Evolutionary conservation across 805 yeast genomes (phyloP), one percentile per base, ranked within the genome.

Genomic region (Ogataea pilisensis): DNA sequence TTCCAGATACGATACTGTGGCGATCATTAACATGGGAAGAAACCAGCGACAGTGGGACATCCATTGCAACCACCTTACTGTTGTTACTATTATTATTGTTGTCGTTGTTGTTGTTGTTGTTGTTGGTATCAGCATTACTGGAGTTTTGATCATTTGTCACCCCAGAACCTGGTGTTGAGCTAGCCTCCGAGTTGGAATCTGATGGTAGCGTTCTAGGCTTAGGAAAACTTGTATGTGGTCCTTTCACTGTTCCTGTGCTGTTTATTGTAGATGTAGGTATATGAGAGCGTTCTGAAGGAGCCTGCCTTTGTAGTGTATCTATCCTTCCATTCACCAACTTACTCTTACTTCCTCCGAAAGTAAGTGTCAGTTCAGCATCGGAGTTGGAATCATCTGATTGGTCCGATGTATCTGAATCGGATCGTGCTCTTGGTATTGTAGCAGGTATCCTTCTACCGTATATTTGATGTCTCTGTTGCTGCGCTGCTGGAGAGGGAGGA

Each of bases 381-480:
- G 47, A 42, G 18, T 34, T 39, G 25, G 33, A 24, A 7, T 24
- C 26, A 11, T 24, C 26, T 24, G 26, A 24, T n/a, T n/a, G n/a
- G n/a, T n/a, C n/a, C n/a, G n/a, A n/a, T n/a, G n/a, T n/a, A n/a
- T n/a, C n/a, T n/a, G n/a, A n/a, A n/a, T n/a, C n/a, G n/a, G n/a
- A n/a, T n/a, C n/a, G n/a, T n/a, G n/a, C n/a, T n/a, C n/a, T n/a
- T n/a, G n/a, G n/a, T n/a, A n/a, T 19, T 16, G 31, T 33, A 8
- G 31, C 8, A 6, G 42, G 42, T 8, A 49, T 31, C 24, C 41
- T 48, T 31, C 41, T 52, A 3, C 57, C 57, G 28, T 53, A 53
- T 5, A 53, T 41, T 1, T 48, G 41, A 31, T 48, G 48, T 30
- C 48, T 44, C n/a, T 41, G 38, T 6, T 35, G 38, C 19, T 30